Percentiles rank a stretch among this genome's conserved stretches.
Conservation (phyloP, 208 protist species). For the Crithidia brevicula region DNA sequence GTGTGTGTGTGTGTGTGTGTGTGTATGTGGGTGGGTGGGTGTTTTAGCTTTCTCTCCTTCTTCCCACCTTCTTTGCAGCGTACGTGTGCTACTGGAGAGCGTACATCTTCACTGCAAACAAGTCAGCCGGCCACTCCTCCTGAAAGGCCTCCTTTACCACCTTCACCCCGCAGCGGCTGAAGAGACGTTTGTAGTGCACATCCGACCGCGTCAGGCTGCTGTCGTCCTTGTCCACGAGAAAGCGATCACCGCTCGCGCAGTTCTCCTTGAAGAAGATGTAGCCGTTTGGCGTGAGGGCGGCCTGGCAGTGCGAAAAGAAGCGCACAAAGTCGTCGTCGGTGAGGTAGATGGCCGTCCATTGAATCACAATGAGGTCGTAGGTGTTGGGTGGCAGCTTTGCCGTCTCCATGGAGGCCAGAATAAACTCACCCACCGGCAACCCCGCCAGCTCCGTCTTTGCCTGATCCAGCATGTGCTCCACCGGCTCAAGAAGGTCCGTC, state of each 20-base stretch:
- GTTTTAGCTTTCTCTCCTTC: too few species aligned
- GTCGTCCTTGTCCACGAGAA: constrained; percentile 90
- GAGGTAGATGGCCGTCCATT: constrained; percentile 94
- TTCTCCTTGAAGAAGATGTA: constrained; percentile 96
- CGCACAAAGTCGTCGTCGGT: constrained; percentile 92
- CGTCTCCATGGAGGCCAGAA: constrained; percentile 84
- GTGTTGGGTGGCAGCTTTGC: constrained; percentile 52
- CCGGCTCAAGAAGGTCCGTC: constrained; percentile 89
- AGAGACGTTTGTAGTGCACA: constrained; percentile 86
- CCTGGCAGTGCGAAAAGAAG: constrained; percentile 81
- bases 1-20: too few species aligned
- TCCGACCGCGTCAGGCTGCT: constrained; percentile 90
- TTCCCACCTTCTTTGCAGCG: too few species aligned
- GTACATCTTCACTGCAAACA: constrained; percentile 92
- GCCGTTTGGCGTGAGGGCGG: constrained; percentile 72
- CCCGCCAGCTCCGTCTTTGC: constrained; percentile 84
- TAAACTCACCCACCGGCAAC: constrained; percentile 73
- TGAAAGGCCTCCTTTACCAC: constrained; percentile 76
- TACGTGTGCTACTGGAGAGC: constrained; percentile 78
- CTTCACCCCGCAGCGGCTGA: constrained; percentile 63
- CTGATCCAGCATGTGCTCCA: constrained; percentile 84
- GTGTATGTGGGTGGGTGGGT: too few species aligned
- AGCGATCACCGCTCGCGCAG: constrained; percentile 46
- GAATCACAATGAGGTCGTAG: constrained; percentile 93
- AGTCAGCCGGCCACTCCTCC: constrained; percentile 72